A percentile compares a stretch with the other conserved stretches of the same genome.
These are phyloP conservation scores for Aspergillus olivimuriae DNA, from an alignment of 495 filamentous ascomycete genomes.

Conservation along the genomic window DNA sequence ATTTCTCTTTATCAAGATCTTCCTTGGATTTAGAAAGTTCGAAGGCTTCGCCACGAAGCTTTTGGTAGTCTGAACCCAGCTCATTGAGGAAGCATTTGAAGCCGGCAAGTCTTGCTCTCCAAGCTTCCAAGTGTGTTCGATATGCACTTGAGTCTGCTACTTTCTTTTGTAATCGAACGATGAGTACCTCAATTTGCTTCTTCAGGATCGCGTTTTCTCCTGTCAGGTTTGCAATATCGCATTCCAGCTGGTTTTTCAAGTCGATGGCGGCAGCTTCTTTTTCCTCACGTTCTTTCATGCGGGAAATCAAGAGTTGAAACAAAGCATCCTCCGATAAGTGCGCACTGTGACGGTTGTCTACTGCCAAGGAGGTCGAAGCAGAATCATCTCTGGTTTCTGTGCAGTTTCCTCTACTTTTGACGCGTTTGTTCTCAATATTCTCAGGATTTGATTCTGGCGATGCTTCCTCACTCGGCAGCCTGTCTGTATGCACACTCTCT, in stretches of 20 bases:
- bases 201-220: conserved; percentile 24
- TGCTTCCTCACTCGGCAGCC: too few species aligned
- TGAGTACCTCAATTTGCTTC: conserved; percentile 7
- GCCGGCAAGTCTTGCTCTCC: conserved; percentile 27
- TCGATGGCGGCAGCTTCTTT: conserved; percentile 18
- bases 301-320: conserved; percentile 32
- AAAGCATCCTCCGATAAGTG: conserved; percentile 31
- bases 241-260: conserved; percentile 22
- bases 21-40: conserved; percentile 15
- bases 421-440: too few species aligned
- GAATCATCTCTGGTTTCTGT: too few species aligned
- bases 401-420: too few species aligned
- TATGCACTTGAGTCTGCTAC: conserved; percentile 12
- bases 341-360: too few species aligned
- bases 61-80: conserved; percentile 26
- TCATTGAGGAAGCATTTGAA: conserved; percentile 32
- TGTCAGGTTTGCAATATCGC: conserved; percentile 14
- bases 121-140: conserved; percentile 20
- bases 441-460: too few species aligned
- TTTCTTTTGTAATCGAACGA: conserved; percentile 14
- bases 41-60: conserved; percentile 21
- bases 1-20: conserved; percentile 21
- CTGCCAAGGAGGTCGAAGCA: too few species aligned
- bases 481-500: too few species aligned
- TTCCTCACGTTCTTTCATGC: conserved; percentile 31